Evolutionary conservation across 257 asterid species (phyloP), one percentile per base, ranked within the genome.

Genomic region (Parsonsia alboflavescens): DNA sequence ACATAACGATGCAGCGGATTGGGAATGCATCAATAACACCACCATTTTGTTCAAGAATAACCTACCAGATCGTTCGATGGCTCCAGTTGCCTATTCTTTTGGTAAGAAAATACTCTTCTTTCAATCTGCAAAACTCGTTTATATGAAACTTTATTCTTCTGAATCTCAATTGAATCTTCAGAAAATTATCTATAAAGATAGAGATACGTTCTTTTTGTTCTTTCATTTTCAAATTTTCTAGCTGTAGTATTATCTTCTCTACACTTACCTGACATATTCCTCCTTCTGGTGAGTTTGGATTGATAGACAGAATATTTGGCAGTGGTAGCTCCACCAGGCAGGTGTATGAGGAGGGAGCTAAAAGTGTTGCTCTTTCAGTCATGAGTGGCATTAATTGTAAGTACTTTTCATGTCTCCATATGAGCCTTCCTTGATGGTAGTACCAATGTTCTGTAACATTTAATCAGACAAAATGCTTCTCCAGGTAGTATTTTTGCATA

Each of bases 341-440:
- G 73, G 97, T 95, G 75, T 95, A 95, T 39, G 91, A 89, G 17
- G 98, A 91, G 46, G 91, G 93, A 15, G 97, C 99, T 6, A 95
- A 91, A 81, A 89, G 81, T 73, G 82, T 92, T 15, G 94, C 91
- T 16, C 89, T 95, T 58, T 89, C 98, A 59, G 99, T 89, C 64
- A 80, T 91, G 57, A 82, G 87, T 75, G 98, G 98, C 54, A 86
- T 92, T 36, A 92, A 91, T 79, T 91, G 99, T 95, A 83, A 89
- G 99, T 79, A 64, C 62, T 46, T 7, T 22, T 72, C n/a, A 26
- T 33, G 13, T 48, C 30, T 70, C 26, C 33, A 4, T 33, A 24
- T 71, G 33, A 24, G 69, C 59, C n/a, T 59, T 76, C 45, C n/a
- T 53, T 66, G 63, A 30, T 30, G 1, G 36, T 41, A 11, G 0